phyloP scores from a whole-genome alignment of 768 basidiomycete genomes.

The Rhizopogon vesiculosus region DNA sequence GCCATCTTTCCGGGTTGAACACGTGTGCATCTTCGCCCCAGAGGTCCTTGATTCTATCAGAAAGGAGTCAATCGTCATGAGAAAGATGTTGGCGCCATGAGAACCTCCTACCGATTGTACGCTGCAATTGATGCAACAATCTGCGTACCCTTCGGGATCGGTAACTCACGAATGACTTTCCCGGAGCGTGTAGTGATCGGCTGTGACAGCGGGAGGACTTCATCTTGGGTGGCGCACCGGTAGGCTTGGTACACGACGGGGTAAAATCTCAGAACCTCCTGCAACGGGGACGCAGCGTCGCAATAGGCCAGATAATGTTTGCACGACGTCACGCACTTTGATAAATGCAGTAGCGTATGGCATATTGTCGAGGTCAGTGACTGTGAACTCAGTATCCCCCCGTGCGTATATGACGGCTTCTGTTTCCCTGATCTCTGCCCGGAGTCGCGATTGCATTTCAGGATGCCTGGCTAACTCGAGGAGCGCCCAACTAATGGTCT shows the following conservation, averaged over 20 bases:
- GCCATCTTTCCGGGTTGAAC: too few species aligned
- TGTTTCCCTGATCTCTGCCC: conserved; percentile 18
- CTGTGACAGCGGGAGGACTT: conserved; percentile 53
- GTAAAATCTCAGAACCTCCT: conserved; percentile 36
- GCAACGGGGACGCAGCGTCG: background rate
- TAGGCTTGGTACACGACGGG: conserved; percentile 36
- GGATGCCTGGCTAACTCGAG: conserved; percentile 58
- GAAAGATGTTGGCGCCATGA: too few species aligned
- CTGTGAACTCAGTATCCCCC: conserved; percentile 34
- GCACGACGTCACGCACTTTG: conserved; percentile 27
- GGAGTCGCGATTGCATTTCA: conserved; percentile 53
- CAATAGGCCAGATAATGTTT: background rate
- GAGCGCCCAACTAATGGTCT: conserved; percentile 55
- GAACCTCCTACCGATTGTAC: too few species aligned
- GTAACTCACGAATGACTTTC: conserved; percentile 35
- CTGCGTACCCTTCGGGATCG: conserved; percentile 20
- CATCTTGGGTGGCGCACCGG: conserved; percentile 47
- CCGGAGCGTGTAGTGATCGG: conserved; percentile 46
- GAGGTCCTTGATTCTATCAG: too few species aligned
- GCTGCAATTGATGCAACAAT: too few species aligned
- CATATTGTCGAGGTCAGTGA: conserved; percentile 47
- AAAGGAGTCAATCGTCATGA: too few species aligned
- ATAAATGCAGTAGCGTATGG: conserved; percentile 41
- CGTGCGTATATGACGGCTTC: conserved; percentile 24
- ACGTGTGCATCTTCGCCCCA: too few species aligned